A percentile compares a stretch with the other conserved stretches of the same genome.
These are phyloP conservation scores for Nicotiana benthamiana DNA, from an alignment of 257 asterid species.

Conservation along the genomic window DNA sequence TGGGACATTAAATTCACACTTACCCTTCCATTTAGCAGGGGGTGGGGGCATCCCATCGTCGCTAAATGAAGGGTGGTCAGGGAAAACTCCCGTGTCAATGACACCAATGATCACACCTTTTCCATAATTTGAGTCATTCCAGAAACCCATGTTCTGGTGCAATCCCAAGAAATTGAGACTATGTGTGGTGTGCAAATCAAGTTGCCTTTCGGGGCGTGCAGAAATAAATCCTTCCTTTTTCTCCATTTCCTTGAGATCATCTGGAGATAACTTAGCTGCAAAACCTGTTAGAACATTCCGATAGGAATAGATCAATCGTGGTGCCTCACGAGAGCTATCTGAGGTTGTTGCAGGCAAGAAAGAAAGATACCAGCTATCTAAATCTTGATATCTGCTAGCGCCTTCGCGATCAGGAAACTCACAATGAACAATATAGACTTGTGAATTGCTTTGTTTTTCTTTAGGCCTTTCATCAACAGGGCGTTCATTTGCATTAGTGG, in stretches of 20 bases:
- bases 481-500: background rate
- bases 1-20: background rate
- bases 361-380: slow-evolving; percentile 23
- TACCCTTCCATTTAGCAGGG: slow-evolving; percentile 25
- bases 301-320: slow-evolving; percentile 20
- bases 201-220: background rate
- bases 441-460: background rate
- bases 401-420: background rate
- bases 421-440: slow-evolving; percentile 29
- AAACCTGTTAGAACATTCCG: slow-evolving; percentile 20
- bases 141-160: slow-evolving; percentile 2
- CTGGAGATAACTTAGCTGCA: slow-evolving; percentile 15
- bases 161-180: slow-evolving; percentile 13
- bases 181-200: slow-evolving; percentile 9
- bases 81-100: slow-evolving; percentile 20
- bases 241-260: slow-evolving; percentile 10
- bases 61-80: slow-evolving; percentile 10
- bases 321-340: background rate
- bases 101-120: slow-evolving; percentile 26
- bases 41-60: slow-evolving; percentile 10
- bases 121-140: slow-evolving; percentile 20
- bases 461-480: background rate
- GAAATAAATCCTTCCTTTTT: slow-evolving; percentile 13
- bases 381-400: background rate
- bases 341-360: slow-evolving; percentile 11